Evolutionary conservation across 2,329 filamentous ascomycete genomes (phyloP).

Genomic region (Ascosphaera apis): DNA sequence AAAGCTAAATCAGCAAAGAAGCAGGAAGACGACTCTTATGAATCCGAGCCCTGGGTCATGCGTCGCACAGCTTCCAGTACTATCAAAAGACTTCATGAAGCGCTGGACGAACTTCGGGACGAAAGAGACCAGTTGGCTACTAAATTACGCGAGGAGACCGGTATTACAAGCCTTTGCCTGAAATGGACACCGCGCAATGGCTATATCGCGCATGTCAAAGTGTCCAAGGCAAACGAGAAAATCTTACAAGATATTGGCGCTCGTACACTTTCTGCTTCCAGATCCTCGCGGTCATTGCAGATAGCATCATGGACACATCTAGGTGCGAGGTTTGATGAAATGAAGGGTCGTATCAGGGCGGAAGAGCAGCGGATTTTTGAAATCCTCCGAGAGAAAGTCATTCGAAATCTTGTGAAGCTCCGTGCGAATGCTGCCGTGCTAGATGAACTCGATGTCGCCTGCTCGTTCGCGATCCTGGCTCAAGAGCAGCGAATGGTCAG

Average conservation of each 20-base stretch:
- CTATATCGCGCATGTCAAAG: conserved; percentile 76
- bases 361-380: conserved; percentile 71
- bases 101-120: conserved; percentile 35
- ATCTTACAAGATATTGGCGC: conserved; percentile 20
- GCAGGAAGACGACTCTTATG: conserved; percentile 15
- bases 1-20: conserved; percentile 12
- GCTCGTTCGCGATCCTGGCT: conserved; percentile 63
- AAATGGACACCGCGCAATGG: conserved; percentile 74
- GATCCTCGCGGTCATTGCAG: conserved; percentile 67
- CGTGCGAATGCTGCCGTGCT: conserved; percentile 77
- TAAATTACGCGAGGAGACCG: conserved; percentile 36
- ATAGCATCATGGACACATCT: conserved; percentile 63
- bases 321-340: conserved; percentile 56
- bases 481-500: conserved; percentile 49
- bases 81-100: conserved; percentile 43
- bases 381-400: conserved; percentile 48
- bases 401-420: conserved; percentile 62
- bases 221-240: conserved; percentile 38
- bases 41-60: conserved; percentile 40
- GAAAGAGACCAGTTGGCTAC: conserved; percentile 39
- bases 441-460: conserved; percentile 78
- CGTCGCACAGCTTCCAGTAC: conserved; percentile 39
- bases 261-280: conserved; percentile 51
- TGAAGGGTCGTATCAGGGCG: conserved; percentile 50
- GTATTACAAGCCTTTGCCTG: conserved; percentile 44